Evolutionary conservation across 345 rosid genomes (phyloP).

Genomic region (Moricandia moricandioides): DNA sequence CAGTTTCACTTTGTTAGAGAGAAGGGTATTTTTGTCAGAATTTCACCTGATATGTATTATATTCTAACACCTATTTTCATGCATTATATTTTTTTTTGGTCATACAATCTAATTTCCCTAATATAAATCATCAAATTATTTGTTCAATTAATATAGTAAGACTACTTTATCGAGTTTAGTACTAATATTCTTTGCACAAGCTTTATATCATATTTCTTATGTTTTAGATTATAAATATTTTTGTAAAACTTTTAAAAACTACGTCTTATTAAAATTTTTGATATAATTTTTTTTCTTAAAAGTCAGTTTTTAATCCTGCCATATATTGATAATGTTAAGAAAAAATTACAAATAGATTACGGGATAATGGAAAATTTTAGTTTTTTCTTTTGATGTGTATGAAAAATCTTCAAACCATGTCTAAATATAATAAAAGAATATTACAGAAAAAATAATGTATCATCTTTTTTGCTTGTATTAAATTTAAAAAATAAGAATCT

Average conservation of each 20-base stretch:
- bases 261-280: not conserved
- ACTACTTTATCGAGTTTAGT: no score
- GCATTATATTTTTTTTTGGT: no score
- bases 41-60: no score
- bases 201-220: not conserved
- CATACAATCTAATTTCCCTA: no score
- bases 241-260: not conserved
- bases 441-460: not conserved
- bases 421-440: not conserved
- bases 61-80: no score
- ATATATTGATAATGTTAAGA: not conserved
- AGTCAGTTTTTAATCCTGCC: no score
- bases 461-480: not conserved
- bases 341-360: not conserved
- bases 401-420: not conserved
- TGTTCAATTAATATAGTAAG: not conserved
- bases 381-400: not conserved
- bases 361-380: not conserved
- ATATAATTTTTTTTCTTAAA: no score
- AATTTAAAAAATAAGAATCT: not conserved
- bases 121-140: not conserved
- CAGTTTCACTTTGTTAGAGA: no score
- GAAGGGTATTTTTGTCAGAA: no score
- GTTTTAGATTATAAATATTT: not conserved
- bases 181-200: no score